Conservation (phyloP, 2,329 filamentous ascomycete species). For the Talaromyces islandicus region DNA sequence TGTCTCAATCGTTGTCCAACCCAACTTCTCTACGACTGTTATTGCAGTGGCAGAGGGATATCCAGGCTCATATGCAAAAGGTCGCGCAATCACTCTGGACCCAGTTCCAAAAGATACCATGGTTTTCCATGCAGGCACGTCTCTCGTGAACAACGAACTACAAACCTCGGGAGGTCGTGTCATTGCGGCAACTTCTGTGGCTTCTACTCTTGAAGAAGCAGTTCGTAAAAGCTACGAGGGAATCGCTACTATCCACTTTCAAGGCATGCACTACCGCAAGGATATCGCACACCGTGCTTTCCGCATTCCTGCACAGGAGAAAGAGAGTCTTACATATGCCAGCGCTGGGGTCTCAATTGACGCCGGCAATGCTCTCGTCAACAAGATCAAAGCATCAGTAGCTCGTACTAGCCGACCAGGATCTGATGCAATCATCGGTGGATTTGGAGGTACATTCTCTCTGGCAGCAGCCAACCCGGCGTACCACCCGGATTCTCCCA, state of each 20-base stretch:
- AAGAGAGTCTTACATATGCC: constrained; percentile 70
- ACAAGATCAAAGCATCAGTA: constrained; percentile 87
- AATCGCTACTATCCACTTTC: constrained; percentile 72
- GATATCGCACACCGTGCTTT: constrained; percentile 76
- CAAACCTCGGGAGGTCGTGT: constrained; percentile 82
- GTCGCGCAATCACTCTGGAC: constrained; percentile 55
- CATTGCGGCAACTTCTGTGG: constrained; percentile 82
- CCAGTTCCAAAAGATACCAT: constrained; percentile 55
- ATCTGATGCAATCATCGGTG: constrained; percentile 88
- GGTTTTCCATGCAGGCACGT: constrained; percentile 91
- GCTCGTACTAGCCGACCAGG: constrained; percentile 76
- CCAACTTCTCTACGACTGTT: constrained; percentile 77
- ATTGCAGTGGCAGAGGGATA: constrained; percentile 93
- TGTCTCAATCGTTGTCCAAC: constrained; percentile 61
- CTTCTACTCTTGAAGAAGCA: constrained; percentile 69
- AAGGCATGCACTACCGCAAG: constrained; percentile 84
- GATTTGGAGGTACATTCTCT: constrained; percentile 86
- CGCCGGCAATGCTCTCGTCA: constrained; percentile 85
- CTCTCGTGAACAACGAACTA: constrained; percentile 56
- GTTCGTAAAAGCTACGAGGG: constrained; percentile 84
- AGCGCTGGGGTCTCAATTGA: constrained; percentile 91
- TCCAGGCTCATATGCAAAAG: constrained; percentile 78
- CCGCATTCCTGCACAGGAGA: constrained; percentile 20
- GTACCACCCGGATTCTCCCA: constrained; percentile 68
- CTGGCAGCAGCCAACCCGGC: constrained; percentile 61